Base-by-base conservation (phyloP, 345 rosid species). In the Combretum micranthum region DNA sequence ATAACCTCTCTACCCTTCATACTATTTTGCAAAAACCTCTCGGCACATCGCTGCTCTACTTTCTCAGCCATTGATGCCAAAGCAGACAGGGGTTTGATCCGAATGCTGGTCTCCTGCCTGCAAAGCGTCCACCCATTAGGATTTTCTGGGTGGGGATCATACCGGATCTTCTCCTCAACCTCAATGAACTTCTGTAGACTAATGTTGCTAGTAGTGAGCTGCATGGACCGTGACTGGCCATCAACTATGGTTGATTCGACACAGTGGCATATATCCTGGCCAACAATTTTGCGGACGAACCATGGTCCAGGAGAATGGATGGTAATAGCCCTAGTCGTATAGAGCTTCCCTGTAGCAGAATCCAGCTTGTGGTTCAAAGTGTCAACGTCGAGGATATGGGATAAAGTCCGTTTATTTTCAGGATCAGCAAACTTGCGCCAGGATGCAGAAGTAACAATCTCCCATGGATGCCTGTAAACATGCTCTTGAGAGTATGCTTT, bases 21-120 rank as follows among this genome's bases (percentile, higher is more conserved):
- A 63, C 98, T 88, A 52, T 92, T 92, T 74, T 88, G 98, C 90
- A 84, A 75, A 73, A 92, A 92, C 72, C 73, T 84, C 56, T 88
- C 98, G 0, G 87, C 97, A 55, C 97, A 92, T 22, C 78, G 69
- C 54, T 87, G 97, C 72, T 93, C 96, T 49, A 93, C 84, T 75
- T 93, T 93, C 76, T 93, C 99, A 1, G 97, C 96, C 96, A 93
- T 89, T 49, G 97, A 93, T 43, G 99, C 96, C 66, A 93, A 65
- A 19, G 91, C 80, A 1, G 99, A 93, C 64, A 87, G 70, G 9
- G 99, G 97, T 69, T 85, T 89, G 64, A 92, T 92, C 50, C 77
- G 69, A 65, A 92, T 92, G 56, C 94, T 86, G 12, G 98, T 92
- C 74, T 88, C 86, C 72, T 92, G 98, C 68, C 62, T 75, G 68